Evolutionary conservation across 2,329 filamentous ascomycete genomes (phyloP), one percentile per base, ranked within the genome.

Genomic region (Trichoderma arundinaceum): DNA sequence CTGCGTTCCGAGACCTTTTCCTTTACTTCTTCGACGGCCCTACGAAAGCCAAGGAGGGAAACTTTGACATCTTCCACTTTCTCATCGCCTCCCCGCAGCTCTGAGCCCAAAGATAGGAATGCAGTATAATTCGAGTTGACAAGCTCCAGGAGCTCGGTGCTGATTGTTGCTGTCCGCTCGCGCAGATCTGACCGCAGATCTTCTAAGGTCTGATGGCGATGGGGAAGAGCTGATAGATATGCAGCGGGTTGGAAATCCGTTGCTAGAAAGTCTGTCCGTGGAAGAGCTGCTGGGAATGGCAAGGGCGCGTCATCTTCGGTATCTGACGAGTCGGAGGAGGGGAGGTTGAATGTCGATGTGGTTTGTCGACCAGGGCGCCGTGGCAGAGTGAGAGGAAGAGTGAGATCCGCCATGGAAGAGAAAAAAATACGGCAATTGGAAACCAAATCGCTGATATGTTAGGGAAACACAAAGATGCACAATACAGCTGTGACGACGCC

Each of bases 121-220:
- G 94, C 91, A 54, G 92, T 90, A 76, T 99, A 98, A 78, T 99
- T 96, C 59, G 90, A 86, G 75, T 99, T 99, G 70, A 99, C 95
- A 7, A 99, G 86, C 79, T 97, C 94, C 17, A 99, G 84, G 2
- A 99, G 84, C 79, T 99, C 95, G 68, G 90, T 87, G 73, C 89
- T 91, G 68, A 99, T 89, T 19, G 90, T 85, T 71, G 91, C 87
- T 71, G 89, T 92, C 60, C 96, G 86, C 66, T 93, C 87, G 51
- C 94, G 89, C 15, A 99, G 83, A 74, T 99, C 96, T 5, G 89
- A 81, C 41, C 94, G 92, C 38, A 99, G 83, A 76, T 99, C 95
- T 75, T 97, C 94, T 54, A 99, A 91, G 0, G 94, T 97, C 77
- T 99, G 95, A 77, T 99, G 95, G 1, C 95, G 90, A 74, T 95